A percentile compares a stretch with the other conserved stretches of the same genome.
Evolutionary conservation across 164 flowering plant species (phyloP).

Genomic region (Nymphaea thermarum): DNA sequence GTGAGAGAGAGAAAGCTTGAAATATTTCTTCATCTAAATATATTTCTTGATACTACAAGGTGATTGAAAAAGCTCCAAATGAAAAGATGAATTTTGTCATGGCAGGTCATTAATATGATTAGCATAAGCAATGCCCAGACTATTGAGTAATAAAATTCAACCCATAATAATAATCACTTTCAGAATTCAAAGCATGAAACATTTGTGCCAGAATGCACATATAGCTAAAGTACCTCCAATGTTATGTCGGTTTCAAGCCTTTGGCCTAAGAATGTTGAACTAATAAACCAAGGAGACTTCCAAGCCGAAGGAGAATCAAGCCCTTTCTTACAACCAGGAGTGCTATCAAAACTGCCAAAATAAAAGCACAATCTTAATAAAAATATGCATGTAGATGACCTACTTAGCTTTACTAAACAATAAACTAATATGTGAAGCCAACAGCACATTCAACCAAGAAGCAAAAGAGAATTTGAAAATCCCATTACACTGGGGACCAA

Average conservation of each 20-base stretch:
- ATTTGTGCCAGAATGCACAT: not conserved
- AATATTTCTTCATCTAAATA: no score
- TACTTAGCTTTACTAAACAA: not conserved
- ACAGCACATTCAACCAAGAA: not conserved
- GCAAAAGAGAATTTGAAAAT: not conserved
- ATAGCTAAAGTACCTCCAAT: slow-evolving; percentile 44
- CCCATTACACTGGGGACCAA: not conserved
- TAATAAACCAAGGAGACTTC: slow-evolving; percentile 93
- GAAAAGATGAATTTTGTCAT: no score
- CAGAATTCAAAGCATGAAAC: not conserved
- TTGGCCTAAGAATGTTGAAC: slow-evolving; percentile 30
- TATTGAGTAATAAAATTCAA: no score
- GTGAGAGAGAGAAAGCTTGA: no score
- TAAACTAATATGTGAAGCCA: not conserved
- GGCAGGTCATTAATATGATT: no score
- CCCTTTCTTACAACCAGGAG: slow-evolving; percentile 59
- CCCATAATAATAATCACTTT: no score
- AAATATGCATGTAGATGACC: not conserved
- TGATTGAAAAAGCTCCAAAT: no score
- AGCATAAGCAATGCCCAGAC: no score
- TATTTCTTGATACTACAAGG: no score
- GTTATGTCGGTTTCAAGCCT: slow-evolving; percentile 64
- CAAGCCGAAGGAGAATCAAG: slow-evolving; percentile 92
- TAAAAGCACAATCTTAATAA: slow-evolving; percentile 3
- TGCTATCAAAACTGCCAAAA: slow-evolving; percentile 45